Base-by-base conservation (phyloP, 768 basidiomycete genomes). In the Pulveroboletus sp. region DNA sequence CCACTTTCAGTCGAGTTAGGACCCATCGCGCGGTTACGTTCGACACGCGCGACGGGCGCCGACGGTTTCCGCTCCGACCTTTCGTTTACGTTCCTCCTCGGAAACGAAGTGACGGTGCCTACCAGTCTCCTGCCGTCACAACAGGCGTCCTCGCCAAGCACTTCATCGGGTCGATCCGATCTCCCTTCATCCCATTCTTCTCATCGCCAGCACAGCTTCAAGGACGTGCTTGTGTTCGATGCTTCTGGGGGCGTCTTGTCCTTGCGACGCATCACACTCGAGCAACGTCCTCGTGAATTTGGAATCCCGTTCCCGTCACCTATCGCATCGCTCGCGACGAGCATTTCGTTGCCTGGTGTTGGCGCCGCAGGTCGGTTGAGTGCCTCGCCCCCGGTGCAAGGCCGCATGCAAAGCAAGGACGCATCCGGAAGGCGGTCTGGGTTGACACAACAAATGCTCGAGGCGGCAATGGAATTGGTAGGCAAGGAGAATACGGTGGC, bases 181-280 rank as follows among this genome's bases (percentile, higher is more conserved):
- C 61, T 64, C 10, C 56, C 64, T 2, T 47, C 63, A 5, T 27
- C 67, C 47, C 51, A 64, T 60, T 71, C 53, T 22, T 68, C 51
- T 32, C 67, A 57, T 45, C 68, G 61, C 6, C 63, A 70, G 16
- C 69, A 72, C 12, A 80, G 81, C 50, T 78, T 75, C 55, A 85
- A 85, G 61, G 86, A 89, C 49, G 52, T 87, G 4, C 73, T 89
- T 16, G 58, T 88, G 3, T 87, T 89, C 57, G 83, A 89, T 58
- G 79, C 83, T 0, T 65, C 64, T 1, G 78, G 80, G 34, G 78
- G 79, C 0, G 67, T 75, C 4, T 70, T 89, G 19, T 77, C 78
- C 0, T 67, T 88, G 38, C 72, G 81, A 22, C 68, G 85, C 2
- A 63, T 87, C 40, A 65, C 68, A 3, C 49, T 84, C 5, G 79